Conservation (phyloP, 345 rosid species). For the Aquilaria yunnanensis region DNA sequence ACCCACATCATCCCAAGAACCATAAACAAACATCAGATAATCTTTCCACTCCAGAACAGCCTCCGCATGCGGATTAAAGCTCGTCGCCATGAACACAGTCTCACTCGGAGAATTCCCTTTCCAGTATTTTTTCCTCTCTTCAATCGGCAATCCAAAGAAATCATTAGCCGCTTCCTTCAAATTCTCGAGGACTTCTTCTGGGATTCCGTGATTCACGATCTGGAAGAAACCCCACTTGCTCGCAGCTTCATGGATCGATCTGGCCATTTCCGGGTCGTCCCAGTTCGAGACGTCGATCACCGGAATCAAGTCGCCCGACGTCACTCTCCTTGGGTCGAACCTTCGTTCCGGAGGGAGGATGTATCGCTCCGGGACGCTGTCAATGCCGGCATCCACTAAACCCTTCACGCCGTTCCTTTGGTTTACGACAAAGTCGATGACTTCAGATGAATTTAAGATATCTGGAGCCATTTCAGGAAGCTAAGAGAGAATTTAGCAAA, state of each 20-base stretch:
- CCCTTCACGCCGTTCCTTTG: conserved; percentile 24
- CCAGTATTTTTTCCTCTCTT: conserved; percentile 17
- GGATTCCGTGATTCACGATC: conserved; percentile 26
- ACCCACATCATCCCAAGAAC: conserved; percentile 6
- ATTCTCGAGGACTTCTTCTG: conserved; percentile 10
- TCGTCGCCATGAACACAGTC: conserved; percentile 13
- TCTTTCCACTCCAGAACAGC: conserved; percentile 23
- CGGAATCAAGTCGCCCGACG: conserved; percentile 4
- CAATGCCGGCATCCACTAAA: conserved; percentile 15
- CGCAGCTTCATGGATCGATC: conserved; percentile 20
- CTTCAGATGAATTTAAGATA: neutral
- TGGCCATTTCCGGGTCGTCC: conserved; percentile 7
- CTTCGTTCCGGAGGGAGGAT: conserved; percentile 11
- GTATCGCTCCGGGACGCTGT: conserved; percentile 15
- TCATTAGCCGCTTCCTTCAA: conserved; percentile 18
- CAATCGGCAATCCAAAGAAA: conserved; percentile 15
- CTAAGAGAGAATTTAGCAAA: too few relatives aligned
- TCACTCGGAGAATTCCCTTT: conserved; percentile 11
- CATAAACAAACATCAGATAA: conserved; percentile 10
- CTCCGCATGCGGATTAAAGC: conserved; percentile 16
- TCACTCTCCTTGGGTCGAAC: conserved; percentile 2
- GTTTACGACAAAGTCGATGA: conserved; percentile 16
- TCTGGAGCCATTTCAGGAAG: neutral
- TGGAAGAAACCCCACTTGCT: conserved; percentile 26
- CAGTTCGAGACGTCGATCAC: conserved; percentile 17